Percentiles rank a stretch among this genome's conserved stretches.
Evolutionary conservation across 1,284 basidiomycete species (phyloP).

Genomic region (Tilletia setariae): DNA sequence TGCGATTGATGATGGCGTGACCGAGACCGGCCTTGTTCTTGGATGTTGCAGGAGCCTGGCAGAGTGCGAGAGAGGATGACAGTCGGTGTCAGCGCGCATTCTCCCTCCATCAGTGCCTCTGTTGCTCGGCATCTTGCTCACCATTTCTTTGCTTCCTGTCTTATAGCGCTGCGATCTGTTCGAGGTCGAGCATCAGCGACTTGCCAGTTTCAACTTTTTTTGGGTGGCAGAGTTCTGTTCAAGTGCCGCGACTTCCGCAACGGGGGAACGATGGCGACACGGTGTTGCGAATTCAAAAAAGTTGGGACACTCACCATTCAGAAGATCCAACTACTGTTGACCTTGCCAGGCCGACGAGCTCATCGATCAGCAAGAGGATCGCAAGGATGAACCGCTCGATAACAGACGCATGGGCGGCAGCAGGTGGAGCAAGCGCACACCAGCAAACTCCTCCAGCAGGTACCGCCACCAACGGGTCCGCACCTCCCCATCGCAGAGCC

Average conservation of each 20-base stretch:
- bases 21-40: constrained; percentile 53
- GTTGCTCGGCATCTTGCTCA: too few relatives aligned
- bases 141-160: too few relatives aligned
- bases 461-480: too few relatives aligned
- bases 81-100: too few relatives aligned
- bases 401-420: constrained; percentile 44
- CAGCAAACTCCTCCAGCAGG: background rate
- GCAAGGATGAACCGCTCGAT: constrained; percentile 45
- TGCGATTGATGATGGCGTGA: constrained; percentile 48
- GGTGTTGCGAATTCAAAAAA: background rate
- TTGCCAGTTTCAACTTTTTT: background rate
- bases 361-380: background rate
- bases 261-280: background rate
- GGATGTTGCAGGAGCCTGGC: constrained; percentile 45
- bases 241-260: background rate
- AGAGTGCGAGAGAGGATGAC: too few relatives aligned
- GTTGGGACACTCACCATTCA: too few relatives aligned
- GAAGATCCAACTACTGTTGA: too few relatives aligned
- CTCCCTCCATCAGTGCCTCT: too few relatives aligned
- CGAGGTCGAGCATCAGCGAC: too few relatives aligned
- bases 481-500: too few relatives aligned
- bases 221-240: background rate
- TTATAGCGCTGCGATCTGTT: too few relatives aligned
- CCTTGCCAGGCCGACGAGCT: too few relatives aligned
- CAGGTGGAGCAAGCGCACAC: constrained; percentile 25